Percentiles rank a stretch among this genome's conserved stretches.
Conservation (phyloP, 2,329 filamentous ascomycete genomes). For the Arachnopeziza araneosa region DNA sequence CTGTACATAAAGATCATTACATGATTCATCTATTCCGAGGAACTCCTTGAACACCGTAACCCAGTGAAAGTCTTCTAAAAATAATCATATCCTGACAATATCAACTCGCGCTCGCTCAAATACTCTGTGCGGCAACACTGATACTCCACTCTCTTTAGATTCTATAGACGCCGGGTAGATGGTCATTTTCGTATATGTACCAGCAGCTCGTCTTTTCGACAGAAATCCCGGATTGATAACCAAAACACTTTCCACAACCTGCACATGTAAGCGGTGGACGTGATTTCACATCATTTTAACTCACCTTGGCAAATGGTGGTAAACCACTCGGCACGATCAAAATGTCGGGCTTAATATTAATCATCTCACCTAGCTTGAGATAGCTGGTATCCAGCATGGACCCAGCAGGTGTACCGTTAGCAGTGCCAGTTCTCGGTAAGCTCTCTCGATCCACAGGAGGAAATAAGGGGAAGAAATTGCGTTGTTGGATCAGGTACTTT, state of each 20-base stretch:
- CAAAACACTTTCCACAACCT: slow-evolving; percentile 88
- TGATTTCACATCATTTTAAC: slow-evolving; percentile 18
- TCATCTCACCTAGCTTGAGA: slow-evolving; percentile 84
- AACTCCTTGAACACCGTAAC: slow-evolving; percentile 2
- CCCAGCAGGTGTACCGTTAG: slow-evolving; percentile 58
- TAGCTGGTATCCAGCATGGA: slow-evolving; percentile 79
- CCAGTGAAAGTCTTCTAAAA: not conserved
- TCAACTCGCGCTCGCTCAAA: slow-evolving; percentile 83
- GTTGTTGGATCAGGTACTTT: slow-evolving; percentile 77
- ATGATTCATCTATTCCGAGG: slow-evolving; percentile 3
- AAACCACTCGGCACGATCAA: slow-evolving; percentile 76
- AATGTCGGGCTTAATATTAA: slow-evolving; percentile 79
- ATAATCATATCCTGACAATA: slow-evolving; percentile 64
- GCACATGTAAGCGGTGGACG: slow-evolving; percentile 2
- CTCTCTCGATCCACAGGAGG: slow-evolving; percentile 67
- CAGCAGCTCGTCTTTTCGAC: slow-evolving; percentile 77
- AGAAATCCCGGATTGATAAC: slow-evolving; percentile 86
- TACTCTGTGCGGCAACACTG: slow-evolving; percentile 65
- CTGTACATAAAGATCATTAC: slow-evolving; percentile 9
- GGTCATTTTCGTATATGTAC: slow-evolving; percentile 78
- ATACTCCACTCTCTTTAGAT: slow-evolving; percentile 50
- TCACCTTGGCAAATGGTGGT: slow-evolving; percentile 82
- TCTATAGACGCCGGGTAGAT: slow-evolving; percentile 60
- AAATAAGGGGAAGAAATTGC: slow-evolving; percentile 86
- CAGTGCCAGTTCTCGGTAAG: slow-evolving; percentile 59